Percentiles rank a stretch among this genome's conserved stretches.
phyloP scores from a whole-genome alignment of 495 filamentous ascomycete genomes.

The Cairneyella variabilis region DNA sequence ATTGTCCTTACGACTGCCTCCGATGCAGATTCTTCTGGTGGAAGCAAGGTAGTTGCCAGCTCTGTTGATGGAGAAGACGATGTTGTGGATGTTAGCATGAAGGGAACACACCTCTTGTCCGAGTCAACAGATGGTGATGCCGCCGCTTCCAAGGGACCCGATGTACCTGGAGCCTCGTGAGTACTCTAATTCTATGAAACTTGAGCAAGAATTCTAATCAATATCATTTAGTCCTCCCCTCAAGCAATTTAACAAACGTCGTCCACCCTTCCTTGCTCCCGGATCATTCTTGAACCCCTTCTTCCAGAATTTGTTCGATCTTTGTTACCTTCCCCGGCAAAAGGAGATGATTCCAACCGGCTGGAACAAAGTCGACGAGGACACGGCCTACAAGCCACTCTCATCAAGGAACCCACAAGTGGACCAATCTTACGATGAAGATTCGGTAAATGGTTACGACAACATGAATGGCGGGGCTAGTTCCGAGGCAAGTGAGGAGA shows the following conservation, averaged over 20 bases:
- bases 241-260: slow-evolving; percentile 17
- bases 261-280: slow-evolving; percentile 20
- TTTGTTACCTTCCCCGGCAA: slow-evolving; percentile 53
- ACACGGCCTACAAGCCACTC: slow-evolving; percentile 53
- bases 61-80: slow-evolving; percentile 89
- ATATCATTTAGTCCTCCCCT: background rate
- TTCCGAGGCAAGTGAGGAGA: slow-evolving; percentile 26
- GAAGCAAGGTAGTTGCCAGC: slow-evolving; percentile 63
- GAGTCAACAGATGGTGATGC: background rate
- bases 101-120: slow-evolving; percentile 35
- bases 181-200: no score
- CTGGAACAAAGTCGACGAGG: slow-evolving; percentile 53
- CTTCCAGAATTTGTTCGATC: slow-evolving; percentile 67
- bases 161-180: background rate
- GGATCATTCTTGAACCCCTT: slow-evolving; percentile 32
- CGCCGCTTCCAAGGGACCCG: background rate
- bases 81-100: slow-evolving; percentile 87
- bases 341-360: slow-evolving; percentile 60
- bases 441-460: slow-evolving; percentile 23
- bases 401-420: slow-evolving; percentile 43
- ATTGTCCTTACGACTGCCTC: slow-evolving; percentile 68
- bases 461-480: slow-evolving; percentile 23
- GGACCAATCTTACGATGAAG: slow-evolving; percentile 25
- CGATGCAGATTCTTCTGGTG: slow-evolving; percentile 66
- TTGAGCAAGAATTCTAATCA: no score